A percentile compares a stretch with the other conserved stretches of the same genome.
Evolutionary conservation across 352 stramenopile species (phyloP).

Genomic region (Lagenidium giganteum): DNA sequence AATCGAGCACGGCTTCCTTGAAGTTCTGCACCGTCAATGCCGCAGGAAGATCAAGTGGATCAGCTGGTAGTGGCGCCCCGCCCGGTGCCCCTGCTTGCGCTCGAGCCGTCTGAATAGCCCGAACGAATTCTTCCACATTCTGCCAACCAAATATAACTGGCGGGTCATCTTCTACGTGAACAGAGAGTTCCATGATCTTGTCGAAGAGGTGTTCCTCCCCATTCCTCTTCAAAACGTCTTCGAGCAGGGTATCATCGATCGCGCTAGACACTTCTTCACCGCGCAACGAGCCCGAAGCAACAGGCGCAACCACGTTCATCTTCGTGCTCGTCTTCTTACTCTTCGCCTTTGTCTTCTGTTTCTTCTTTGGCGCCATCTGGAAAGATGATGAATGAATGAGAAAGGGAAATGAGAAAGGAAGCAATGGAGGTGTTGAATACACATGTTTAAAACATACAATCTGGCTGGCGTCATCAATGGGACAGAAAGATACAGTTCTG

Average conservation of each 20-base stretch:
- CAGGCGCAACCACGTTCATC: no score
- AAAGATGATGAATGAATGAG: no score
- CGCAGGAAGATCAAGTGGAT: constrained; percentile 11
- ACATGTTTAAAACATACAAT: no score
- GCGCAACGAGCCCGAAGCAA: not conserved
- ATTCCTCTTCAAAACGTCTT: constrained; percentile 16
- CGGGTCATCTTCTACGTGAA: constrained; percentile 13
- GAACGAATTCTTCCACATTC: constrained; percentile 13
- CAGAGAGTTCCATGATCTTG: constrained; percentile 13
- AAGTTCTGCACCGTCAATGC: constrained; percentile 16
- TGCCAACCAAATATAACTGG: constrained; percentile 19
- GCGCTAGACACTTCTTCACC: not conserved
- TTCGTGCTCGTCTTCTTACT: no score
- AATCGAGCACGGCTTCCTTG: constrained; percentile 23
- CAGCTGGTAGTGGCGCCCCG: constrained; percentile 13
- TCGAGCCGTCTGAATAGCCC: constrained; percentile 11
- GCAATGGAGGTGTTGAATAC: no score
- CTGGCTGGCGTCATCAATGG: no score
- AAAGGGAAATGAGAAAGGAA: no score
- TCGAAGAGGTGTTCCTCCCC: constrained; percentile 16
- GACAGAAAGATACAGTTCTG: no score
- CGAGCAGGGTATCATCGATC: constrained; percentile 3
- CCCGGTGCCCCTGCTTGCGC: constrained; percentile 7
- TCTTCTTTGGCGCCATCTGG: no score
- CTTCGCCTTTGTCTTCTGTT: no score